phyloP scores from a whole-genome alignment of 1,284 basidiomycete species.

The Mycena citricolor region DNA sequence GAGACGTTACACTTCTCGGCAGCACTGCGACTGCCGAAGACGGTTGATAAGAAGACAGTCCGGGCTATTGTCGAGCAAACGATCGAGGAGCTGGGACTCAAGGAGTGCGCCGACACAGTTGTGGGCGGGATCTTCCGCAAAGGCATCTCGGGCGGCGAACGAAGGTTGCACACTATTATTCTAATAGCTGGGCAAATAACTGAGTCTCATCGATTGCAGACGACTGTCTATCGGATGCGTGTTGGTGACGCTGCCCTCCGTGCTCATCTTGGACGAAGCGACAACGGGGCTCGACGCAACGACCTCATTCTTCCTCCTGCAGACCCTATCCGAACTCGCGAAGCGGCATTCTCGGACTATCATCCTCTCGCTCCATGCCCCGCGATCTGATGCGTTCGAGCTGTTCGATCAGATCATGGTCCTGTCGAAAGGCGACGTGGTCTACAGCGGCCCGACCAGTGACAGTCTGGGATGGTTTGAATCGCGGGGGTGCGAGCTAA shows the following conservation, averaged over 20 bases:
- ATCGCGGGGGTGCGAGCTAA: constrained; percentile 20
- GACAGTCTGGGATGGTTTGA: constrained; percentile 42
- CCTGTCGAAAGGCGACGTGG: constrained; percentile 42
- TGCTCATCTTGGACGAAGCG: constrained; percentile 49
- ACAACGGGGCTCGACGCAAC: constrained; percentile 46
- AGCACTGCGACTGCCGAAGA: constrained; percentile 43
- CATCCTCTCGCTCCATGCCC: constrained; percentile 50
- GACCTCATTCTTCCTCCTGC: constrained; percentile 47
- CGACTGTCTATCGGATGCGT: constrained; percentile 23
- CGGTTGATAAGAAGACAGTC: constrained; percentile 33
- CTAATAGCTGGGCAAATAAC: too few species aligned
- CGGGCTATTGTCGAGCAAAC: constrained; percentile 47
- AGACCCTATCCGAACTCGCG: constrained; percentile 45
- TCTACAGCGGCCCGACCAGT: constrained; percentile 40
- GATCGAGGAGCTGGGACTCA: constrained; percentile 48
- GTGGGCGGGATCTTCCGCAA: constrained; percentile 44
- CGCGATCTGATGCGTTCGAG: constrained; percentile 48
- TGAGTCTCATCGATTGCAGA: constrained; percentile 11
- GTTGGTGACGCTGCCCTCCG: constrained; percentile 28
- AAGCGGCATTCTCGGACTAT: constrained; percentile 42
- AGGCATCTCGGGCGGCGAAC: constrained; percentile 51
- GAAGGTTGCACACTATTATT: constrained; percentile 30
- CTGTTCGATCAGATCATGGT: constrained; percentile 47
- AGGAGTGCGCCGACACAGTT: constrained; percentile 42
- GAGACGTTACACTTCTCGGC: constrained; percentile 51